These are phyloP conservation scores for Pseudogymnoascus sp. DNA, from an alignment of 2,329 filamentous ascomycete species.

Conservation along the genomic window DNA sequence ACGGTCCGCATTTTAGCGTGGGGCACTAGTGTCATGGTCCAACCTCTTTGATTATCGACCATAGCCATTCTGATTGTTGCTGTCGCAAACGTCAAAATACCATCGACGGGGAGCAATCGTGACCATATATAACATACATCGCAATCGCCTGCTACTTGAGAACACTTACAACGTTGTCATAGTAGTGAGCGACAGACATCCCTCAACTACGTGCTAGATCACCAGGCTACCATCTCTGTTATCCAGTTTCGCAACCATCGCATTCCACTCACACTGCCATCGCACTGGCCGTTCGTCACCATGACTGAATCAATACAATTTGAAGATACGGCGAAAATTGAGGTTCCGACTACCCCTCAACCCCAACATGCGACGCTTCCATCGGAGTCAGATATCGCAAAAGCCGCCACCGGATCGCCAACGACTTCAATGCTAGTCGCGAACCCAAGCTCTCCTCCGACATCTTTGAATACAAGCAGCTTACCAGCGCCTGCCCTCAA, in stretches of 20 bases:
- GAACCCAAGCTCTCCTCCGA: constrained; percentile 27
- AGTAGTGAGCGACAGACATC: not conserved
- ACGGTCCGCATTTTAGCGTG: constrained; percentile 8
- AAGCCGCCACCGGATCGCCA: not conserved
- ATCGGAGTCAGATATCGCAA: constrained; percentile 4
- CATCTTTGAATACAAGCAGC: constrained; percentile 25
- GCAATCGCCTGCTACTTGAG: not conserved
- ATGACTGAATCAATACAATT: constrained; percentile 1
- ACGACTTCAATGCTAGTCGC: constrained; percentile 10
- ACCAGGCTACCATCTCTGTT: not conserved
- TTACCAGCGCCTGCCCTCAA: constrained; percentile 21
- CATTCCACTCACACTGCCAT: not conserved
- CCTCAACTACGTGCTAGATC: not conserved
- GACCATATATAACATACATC: not conserved
- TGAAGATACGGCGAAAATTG: not conserved
- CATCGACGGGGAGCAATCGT: not conserved
- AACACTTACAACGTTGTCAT: not conserved
- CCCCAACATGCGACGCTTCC: constrained; percentile 11
- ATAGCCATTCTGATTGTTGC: constrained; percentile 8
- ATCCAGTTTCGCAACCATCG: not conserved
- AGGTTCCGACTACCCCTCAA: constrained; percentile 10
- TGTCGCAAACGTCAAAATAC: constrained; percentile 1
- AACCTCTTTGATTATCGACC: constrained; percentile 8
- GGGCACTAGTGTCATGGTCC: not conserved
- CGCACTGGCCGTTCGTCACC: not conserved